Percentiles rank a stretch among this genome's conserved stretches.
These are phyloP conservation scores for Prunus yedoensis DNA, from an alignment of 331 rosid genomes.

Conservation along the genomic window DNA sequence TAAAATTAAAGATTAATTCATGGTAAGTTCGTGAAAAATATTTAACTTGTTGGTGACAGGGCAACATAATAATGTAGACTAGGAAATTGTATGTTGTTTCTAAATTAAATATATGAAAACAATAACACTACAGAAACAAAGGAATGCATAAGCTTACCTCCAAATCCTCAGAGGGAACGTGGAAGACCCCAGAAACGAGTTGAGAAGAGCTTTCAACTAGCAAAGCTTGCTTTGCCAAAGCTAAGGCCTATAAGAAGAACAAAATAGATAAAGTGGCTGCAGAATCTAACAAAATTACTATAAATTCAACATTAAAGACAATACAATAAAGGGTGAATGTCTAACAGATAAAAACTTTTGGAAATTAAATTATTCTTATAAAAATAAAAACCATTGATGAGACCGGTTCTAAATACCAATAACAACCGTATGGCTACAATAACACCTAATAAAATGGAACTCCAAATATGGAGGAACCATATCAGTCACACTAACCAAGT, in stretches of 20 bases:
- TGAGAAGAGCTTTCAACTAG: conserved; percentile 41
- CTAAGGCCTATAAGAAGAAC: conserved; percentile 45
- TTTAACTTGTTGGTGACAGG: background rate
- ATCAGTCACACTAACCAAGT: conserved; percentile 52
- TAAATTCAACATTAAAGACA: background rate
- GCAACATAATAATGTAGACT: background rate
- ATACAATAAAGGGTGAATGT: background rate
- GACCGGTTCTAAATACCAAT: background rate
- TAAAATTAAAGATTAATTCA: background rate
- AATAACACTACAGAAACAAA: background rate
- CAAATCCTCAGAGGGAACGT: conserved; percentile 57
- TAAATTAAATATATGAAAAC: background rate
- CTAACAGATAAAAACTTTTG: background rate
- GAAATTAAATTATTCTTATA: background rate
- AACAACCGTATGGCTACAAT: background rate
- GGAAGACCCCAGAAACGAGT: conserved; percentile 40
- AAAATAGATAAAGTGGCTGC: background rate
- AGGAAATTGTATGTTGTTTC: background rate
- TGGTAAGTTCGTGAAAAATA: background rate
- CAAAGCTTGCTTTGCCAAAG: conserved; percentile 78
- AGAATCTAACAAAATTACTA: background rate
- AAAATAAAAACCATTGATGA: background rate
- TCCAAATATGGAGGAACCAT: background rate
- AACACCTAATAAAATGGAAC: background rate
- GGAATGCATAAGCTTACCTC: conserved; percentile 37